Percentiles rank a stretch among this genome's conserved stretches.
These are phyloP conservation scores for Lachancea waltii DNA, from an alignment of 805 yeast species.

Conservation along the genomic window DNA sequence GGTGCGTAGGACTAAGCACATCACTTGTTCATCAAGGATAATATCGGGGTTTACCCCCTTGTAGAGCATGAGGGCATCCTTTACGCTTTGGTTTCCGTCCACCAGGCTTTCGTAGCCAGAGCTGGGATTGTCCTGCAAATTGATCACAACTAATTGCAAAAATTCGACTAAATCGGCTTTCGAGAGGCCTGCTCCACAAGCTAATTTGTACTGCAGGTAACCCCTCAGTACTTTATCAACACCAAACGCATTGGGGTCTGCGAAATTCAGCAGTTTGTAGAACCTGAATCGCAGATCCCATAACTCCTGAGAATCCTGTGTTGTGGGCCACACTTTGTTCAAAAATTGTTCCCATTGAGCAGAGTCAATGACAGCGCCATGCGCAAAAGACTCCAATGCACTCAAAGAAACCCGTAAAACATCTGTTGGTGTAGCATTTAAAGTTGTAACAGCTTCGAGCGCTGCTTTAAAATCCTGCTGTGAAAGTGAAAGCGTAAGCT, in stretches of 20 bases:
- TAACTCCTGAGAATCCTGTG: slow-evolving; percentile 9
- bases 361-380: slow-evolving; percentile 4
- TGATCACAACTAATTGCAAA: slow-evolving; percentile 12
- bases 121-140: slow-evolving; percentile 6
- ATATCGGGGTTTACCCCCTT: slow-evolving; percentile 8
- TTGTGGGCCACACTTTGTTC: slow-evolving; percentile 23
- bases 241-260: slow-evolving; percentile 11
- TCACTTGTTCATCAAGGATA: slow-evolving; percentile 16
- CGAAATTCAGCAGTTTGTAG: slow-evolving; percentile 14
- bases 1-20: slow-evolving; percentile 17
- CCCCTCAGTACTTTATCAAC: slow-evolving; percentile 13
- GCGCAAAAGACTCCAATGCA: slow-evolving; percentile 9
- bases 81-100: slow-evolving; percentile 2
- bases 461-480: slow-evolving; percentile 15
- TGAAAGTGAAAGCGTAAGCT: slow-evolving; percentile 7
- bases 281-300: slow-evolving; percentile 22
- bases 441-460: neutral
- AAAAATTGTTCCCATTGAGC: slow-evolving; percentile 16
- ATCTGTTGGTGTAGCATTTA: slow-evolving; percentile 1
- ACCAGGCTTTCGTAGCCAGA: slow-evolving; percentile 12
- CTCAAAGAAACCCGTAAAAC: slow-evolving; percentile 9
- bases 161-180: slow-evolving; percentile 18
- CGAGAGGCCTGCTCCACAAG: slow-evolving; percentile 14
- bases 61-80: slow-evolving; percentile 6
- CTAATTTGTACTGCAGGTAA: slow-evolving; percentile 18